Evolutionary conservation across 768 basidiomycete species (phyloP), one percentile per base, ranked within the genome.

Genomic region (Fomitopsis pulvina): DNA sequence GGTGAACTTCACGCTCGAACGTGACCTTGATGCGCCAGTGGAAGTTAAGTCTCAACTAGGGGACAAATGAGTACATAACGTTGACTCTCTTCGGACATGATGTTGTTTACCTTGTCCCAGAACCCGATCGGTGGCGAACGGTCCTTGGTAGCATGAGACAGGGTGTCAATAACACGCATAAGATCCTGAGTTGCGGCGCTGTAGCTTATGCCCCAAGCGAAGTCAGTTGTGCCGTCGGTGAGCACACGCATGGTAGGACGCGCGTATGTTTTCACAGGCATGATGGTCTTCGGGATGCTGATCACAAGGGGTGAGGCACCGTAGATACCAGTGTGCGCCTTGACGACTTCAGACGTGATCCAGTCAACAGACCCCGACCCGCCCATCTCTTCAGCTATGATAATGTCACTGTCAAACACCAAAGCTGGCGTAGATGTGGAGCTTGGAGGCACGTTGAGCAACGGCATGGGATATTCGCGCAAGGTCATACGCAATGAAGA

Each of bases 211-310:
- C 88, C 88, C 93, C 94, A 98, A 14, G 85, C 80, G 53, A 96
- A 77, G 30, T 83, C 78, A 0, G 91, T 88, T 4, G 83, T 74
- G 27, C 71, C 73, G 20, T 76, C 67, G 4, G 85, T 80, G n/a
- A 72, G 68, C 42, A 96, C 76, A 18, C 75, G 73, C 56, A 97
- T 76, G 11, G 70, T 66, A 2, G 92, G 90, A 40, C 78, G 75
- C 1, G 89, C 87, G 60, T 94, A 96, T 7, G 85, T 89, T 68
- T 98, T 98, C 58, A 94, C 87, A 0, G 94, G 87, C 88, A 93
- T 95, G 50, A 92, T 85, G 0, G 92, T 94, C 66, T 94, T 96
- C 1, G 92, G 91, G 28, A 95, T 74, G 37, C 67, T 54, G 34
- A 93, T 66, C 22, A 70, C 71, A 41, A 93, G 75, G 4, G 77